Evolutionary conservation across 108 stramenopile genomes (phyloP).

Genomic region (Phaeodactylum tricornutum): DNA sequence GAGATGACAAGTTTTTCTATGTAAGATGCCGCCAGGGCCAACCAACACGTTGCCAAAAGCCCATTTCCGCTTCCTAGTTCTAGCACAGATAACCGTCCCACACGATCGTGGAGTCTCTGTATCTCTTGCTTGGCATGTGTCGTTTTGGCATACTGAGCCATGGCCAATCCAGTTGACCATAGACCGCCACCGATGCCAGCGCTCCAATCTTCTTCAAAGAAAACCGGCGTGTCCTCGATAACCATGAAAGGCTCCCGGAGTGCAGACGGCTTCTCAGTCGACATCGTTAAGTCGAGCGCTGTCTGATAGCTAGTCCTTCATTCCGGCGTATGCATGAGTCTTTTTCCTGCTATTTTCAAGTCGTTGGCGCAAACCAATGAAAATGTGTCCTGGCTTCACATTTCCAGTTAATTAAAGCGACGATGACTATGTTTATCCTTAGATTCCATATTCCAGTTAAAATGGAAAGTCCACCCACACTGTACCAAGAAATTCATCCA

Average conservation of each 20-base stretch:
- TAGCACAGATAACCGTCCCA: constrained; percentile 24
- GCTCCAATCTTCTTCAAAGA: constrained; percentile 63
- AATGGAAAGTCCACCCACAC: too few species aligned
- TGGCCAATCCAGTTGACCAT: constrained; percentile 69
- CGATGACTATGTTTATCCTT: too few species aligned
- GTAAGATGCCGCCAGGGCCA: constrained; percentile 14
- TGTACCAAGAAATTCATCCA: too few species aligned
- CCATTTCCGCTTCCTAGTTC: constrained; percentile 82
- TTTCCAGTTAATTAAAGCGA: too few species aligned
- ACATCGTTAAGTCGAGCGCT: too few species aligned
- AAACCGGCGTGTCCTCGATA: constrained; percentile 34
- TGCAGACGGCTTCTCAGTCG: neutral
- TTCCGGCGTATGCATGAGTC: too few species aligned
- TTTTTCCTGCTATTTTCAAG: too few species aligned
- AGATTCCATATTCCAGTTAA: too few species aligned
- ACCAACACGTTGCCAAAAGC: constrained; percentile 55
- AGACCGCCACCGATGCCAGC: constrained; percentile 73
- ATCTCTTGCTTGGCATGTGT: constrained; percentile 15
- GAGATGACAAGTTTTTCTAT: constrained; percentile 42
- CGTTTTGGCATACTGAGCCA: constrained; percentile 49
- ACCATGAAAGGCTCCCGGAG: constrained; percentile 18
- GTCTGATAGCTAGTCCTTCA: too few species aligned
- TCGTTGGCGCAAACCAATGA: too few species aligned
- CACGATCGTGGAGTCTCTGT: neutral
- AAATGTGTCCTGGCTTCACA: too few species aligned